These are phyloP conservation scores for Jamesozyma jinghongensis DNA, from an alignment of 805 yeast genomes.

Conservation along the genomic window DNA sequence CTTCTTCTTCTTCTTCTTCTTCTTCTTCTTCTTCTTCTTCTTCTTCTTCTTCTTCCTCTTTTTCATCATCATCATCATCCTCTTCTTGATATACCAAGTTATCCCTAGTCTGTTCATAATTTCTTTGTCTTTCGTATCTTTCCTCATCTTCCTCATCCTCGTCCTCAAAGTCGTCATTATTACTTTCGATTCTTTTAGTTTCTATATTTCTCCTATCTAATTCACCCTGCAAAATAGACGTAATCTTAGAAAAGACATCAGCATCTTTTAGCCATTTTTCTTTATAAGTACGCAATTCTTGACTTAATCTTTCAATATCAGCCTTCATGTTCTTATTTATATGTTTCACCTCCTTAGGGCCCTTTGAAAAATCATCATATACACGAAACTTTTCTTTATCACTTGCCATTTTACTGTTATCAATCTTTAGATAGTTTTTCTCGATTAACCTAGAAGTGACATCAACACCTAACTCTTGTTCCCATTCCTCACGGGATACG, in stretches of 20 bases:
- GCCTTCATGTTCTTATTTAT: conserved; percentile 18
- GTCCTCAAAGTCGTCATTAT: conserved; percentile 4
- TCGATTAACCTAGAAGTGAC: conserved; percentile 17
- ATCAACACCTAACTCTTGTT: conserved; percentile 16
- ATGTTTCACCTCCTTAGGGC: conserved; percentile 19
- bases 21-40: conserved; percentile 1
- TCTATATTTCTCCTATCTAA: conserved; percentile 15
- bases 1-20: conserved; percentile 1
- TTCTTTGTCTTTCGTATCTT: conserved; percentile 7
- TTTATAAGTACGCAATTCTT: conserved; percentile 19
- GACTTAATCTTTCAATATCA: conserved; percentile 17
- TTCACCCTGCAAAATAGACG: conserved; percentile 21
- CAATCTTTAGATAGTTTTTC: conserved; percentile 13
- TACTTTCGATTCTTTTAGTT: conserved; percentile 3
- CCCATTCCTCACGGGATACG: conserved; percentile 24
- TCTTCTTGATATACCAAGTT: background rate
- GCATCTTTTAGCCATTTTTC: conserved; percentile 28
- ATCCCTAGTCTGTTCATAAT: conserved; percentile 3
- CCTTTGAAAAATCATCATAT: conserved; percentile 22
- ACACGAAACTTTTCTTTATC: conserved; percentile 14
- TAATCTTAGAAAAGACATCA: conserved; percentile 20
- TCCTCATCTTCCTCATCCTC: conserved; percentile 11
- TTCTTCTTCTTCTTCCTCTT: conserved; percentile 3
- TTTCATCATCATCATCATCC: conserved; percentile 4
- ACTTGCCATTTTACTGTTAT: conserved; percentile 1